Conservation (phyloP, 495 filamentous ascomycete species). For the Hypoxylon lienhwacheense region DNA sequence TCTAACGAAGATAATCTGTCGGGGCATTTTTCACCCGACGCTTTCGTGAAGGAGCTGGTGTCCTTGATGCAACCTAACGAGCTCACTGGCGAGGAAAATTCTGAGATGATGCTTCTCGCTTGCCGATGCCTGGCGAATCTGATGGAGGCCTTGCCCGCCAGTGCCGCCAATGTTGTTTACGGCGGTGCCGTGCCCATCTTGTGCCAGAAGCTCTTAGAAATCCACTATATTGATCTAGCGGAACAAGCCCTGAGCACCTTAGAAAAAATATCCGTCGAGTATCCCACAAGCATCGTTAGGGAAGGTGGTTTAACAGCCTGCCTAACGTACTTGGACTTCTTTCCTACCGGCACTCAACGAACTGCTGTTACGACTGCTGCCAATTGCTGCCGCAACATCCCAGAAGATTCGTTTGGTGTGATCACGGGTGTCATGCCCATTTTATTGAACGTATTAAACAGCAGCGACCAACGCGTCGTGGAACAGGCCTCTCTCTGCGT, state of each 20-base stretch:
- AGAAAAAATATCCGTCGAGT: constrained; percentile 96
- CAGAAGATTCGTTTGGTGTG: constrained; percentile 86
- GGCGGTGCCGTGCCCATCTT: constrained; percentile 92
- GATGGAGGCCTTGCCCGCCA: constrained; percentile 94
- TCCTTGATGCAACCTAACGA: constrained; percentile 88
- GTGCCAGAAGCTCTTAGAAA: constrained; percentile 91
- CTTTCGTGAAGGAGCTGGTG: constrained; percentile 94
- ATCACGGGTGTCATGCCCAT: constrained; percentile 95
- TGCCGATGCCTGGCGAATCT: constrained; percentile 95
- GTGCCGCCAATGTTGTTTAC: constrained; percentile 94
- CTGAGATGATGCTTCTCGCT: constrained; percentile 96
- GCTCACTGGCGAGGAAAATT: constrained; percentile 81
- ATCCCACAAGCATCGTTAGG: constrained; percentile 91
- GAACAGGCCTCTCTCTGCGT: constrained; percentile 97
- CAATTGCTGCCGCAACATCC: constrained; percentile 96
- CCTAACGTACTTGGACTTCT: constrained; percentile 93
- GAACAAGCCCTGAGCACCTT: constrained; percentile 96
- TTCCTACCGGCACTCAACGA: constrained; percentile 93
- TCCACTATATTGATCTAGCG: constrained; percentile 93
- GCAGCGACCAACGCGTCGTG: constrained; percentile 93
- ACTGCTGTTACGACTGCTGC: constrained; percentile 96
- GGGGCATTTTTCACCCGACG: constrained; percentile 91
- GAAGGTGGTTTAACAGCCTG: constrained; percentile 95
- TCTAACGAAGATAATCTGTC: constrained; percentile 97
- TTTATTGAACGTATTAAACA: constrained; percentile 81